Percentiles rank a stretch among this genome's conserved stretches.
Evolutionary conservation across 2,329 filamentous ascomycete genomes (phyloP).

Genomic region (Botrytis porri): DNA sequence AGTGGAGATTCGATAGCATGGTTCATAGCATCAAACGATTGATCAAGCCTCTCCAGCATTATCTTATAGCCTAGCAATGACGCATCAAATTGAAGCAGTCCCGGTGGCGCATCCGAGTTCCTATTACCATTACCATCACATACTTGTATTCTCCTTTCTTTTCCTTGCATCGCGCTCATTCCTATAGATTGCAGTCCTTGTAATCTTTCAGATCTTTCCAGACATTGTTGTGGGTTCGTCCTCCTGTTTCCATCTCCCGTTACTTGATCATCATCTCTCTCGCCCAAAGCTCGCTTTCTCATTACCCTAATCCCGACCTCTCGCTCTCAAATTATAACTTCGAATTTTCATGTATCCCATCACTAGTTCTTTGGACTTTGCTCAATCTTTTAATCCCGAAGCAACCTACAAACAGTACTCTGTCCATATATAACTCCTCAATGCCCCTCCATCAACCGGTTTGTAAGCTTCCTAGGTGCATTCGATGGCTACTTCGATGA

Average conservation of each 20-base stretch:
- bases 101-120: not conserved
- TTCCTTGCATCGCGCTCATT: not conserved
- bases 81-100: not conserved
- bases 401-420: not conserved
- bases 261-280: slow-evolving; percentile 13
- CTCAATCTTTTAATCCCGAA: not conserved
- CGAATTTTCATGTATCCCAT: not conserved
- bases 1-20: not conserved
- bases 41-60: not conserved
- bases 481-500: slow-evolving; percentile 22
- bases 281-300: slow-evolving; percentile 10
- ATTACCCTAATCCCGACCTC: slow-evolving; percentile 5
- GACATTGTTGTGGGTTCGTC: slow-evolving; percentile 16
- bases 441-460: not conserved
- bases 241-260: slow-evolving; percentile 20
- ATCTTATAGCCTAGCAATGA: not conserved
- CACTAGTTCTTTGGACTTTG: not conserved
- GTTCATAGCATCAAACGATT: not conserved
- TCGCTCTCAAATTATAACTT: not conserved
- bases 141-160: not conserved
- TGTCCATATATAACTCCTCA: not conserved
- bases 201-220: not conserved
- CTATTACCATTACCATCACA: not conserved
- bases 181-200: not conserved
- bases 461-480: not conserved